Percentiles rank a stretch among this genome's conserved stretches.
Evolutionary conservation across 2,329 filamentous ascomycete species (phyloP).

Genomic region (Fusarium irregulare): DNA sequence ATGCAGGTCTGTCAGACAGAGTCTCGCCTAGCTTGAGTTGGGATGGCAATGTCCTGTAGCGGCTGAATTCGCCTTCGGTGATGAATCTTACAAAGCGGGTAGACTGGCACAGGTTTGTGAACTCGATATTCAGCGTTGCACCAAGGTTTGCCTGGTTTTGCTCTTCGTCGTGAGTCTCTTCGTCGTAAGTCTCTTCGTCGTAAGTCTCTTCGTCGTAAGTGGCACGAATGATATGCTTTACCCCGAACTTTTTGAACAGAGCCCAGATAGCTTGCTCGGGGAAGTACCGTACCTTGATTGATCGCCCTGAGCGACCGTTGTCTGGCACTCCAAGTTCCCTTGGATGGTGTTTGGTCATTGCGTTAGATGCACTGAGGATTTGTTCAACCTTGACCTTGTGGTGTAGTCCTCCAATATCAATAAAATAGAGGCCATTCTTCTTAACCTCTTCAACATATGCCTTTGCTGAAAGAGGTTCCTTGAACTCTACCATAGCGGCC

Average conservation of each 20-base stretch:
- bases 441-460: constrained; percentile 11
- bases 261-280: constrained; percentile 38
- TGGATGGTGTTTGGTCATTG: not conserved
- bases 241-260: constrained; percentile 28
- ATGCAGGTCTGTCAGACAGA: not conserved
- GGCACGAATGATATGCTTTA: constrained; percentile 8
- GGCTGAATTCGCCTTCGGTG: accelerated
- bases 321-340: not conserved
- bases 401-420: not conserved
- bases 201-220: not conserved
- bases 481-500: not conserved
- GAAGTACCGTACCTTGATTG: constrained; percentile 23
- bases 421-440: not conserved
- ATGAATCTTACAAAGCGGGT: not conserved
- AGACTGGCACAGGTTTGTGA: constrained; percentile 30
- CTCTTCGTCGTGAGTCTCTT: too few species aligned
- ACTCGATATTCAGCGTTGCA: constrained; percentile 32
- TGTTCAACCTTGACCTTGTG: not conserved
- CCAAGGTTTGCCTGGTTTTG: accelerated
- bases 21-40: not conserved
- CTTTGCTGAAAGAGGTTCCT: constrained; percentile 31
- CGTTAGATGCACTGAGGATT: not conserved
- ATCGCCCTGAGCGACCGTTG: constrained; percentile 14
- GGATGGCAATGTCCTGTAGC: not conserved
- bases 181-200: too few species aligned